Conservation (phyloP, 2,329 filamentous ascomycete genomes). For the Erysiphe pulchra region DNA sequence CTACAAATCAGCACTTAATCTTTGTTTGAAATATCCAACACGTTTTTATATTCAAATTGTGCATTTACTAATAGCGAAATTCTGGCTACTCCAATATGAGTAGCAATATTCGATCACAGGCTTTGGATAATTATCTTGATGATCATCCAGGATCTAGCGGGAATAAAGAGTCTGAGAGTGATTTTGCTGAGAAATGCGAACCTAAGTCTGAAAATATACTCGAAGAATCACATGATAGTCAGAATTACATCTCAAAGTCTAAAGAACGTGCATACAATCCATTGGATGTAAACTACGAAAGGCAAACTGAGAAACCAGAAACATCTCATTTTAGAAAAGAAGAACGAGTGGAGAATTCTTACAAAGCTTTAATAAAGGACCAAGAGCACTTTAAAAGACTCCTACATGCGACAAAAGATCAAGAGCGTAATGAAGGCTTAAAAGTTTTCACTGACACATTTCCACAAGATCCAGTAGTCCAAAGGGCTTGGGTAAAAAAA, state of each 20-base stretch:
- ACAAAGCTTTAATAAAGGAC: background rate
- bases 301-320: background rate
- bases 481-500: conserved; percentile 1
- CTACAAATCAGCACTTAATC: no score
- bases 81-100: background rate
- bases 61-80: background rate
- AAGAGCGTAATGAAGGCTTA: background rate
- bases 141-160: background rate
- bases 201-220: background rate
- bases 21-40: no score
- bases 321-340: background rate
- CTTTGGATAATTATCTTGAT: background rate
- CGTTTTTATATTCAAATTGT: background rate
- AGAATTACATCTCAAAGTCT: background rate
- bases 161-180: background rate
- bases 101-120: background rate
- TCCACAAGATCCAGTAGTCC: background rate
- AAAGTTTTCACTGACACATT: background rate
- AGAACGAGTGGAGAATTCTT: background rate
- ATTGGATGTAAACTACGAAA: background rate
- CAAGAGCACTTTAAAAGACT: background rate
- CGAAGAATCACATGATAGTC: background rate
- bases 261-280: background rate
- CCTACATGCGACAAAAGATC: background rate
- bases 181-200: background rate